Conservation (phyloP, 2,329 filamentous ascomycete species). For the Aspergillus puulaauensis region DNA sequence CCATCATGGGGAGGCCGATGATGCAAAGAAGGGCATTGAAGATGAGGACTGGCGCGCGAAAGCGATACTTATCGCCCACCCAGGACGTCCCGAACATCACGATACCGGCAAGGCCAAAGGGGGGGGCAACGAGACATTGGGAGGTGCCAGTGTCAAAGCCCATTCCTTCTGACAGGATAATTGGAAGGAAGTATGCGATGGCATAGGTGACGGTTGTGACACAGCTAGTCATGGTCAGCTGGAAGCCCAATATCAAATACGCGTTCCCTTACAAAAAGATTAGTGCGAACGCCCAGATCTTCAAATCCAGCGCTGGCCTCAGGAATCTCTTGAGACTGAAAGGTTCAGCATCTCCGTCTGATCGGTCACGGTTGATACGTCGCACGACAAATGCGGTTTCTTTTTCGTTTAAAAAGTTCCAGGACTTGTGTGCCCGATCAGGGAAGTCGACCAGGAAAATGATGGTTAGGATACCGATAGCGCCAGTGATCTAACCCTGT, state of each 20-base stretch:
- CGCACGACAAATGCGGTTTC: slow-evolving; percentile 53
- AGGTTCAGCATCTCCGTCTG: slow-evolving; percentile 49
- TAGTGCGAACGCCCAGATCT: slow-evolving; percentile 56
- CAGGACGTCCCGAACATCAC: slow-evolving; percentile 62
- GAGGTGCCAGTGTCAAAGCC: slow-evolving; percentile 62
- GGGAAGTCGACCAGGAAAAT: slow-evolving; percentile 42
- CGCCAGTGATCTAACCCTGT: slow-evolving; percentile 23
- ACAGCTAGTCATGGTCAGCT: slow-evolving; percentile 27
- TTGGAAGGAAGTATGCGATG: slow-evolving; percentile 74
- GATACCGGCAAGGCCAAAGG: slow-evolving; percentile 64
- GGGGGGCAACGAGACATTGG: slow-evolving; percentile 71
- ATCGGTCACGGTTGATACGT: slow-evolving; percentile 53
- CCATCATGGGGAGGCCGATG: slow-evolving; percentile 71
- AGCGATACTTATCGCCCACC: slow-evolving; percentile 64
- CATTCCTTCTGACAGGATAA: slow-evolving; percentile 65
- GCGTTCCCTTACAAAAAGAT: slow-evolving; percentile 50
- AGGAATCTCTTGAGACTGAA: slow-evolving; percentile 51
- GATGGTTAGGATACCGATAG: slow-evolving; percentile 29
- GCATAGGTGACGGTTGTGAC: slow-evolving; percentile 73
- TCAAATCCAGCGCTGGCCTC: slow-evolving; percentile 48
- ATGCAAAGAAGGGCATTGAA: slow-evolving; percentile 67
- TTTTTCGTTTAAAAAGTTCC: slow-evolving; percentile 32
- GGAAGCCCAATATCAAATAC: no score
- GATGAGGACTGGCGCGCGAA: slow-evolving; percentile 66
- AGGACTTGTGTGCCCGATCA: slow-evolving; percentile 31